Conservation (phyloP, 345 rosid species). For the Salix suchowensis region DNA sequence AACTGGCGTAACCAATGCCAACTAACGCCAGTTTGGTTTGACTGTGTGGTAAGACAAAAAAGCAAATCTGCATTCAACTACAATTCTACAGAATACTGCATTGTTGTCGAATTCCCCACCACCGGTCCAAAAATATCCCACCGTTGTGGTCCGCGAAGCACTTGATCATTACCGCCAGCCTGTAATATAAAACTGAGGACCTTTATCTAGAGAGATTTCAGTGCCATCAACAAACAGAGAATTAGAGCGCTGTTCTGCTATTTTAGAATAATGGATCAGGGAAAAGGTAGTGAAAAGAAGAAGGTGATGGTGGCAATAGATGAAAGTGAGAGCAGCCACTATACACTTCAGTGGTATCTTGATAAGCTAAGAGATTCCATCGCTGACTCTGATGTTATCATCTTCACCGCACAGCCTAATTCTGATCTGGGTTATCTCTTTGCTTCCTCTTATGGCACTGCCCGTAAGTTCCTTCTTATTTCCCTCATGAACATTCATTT, state of each 20-base stretch:
- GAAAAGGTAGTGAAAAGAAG: conserved; percentile 33
- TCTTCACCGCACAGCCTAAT: conserved; percentile 52
- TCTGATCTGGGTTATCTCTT: conserved; percentile 40
- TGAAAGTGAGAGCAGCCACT: conserved; percentile 65
- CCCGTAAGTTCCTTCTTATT: conserved; percentile 35
- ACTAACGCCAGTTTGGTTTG: neutral
- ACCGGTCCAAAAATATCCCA: neutral
- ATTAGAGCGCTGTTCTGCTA: neutral
- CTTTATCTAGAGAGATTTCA: neutral
- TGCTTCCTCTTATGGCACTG: conserved; percentile 52
- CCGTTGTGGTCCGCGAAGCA: neutral
- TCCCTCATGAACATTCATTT: neutral
- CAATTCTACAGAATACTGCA: neutral
- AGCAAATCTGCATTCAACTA: neutral
- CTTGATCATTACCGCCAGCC: neutral
- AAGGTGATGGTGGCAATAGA: conserved; percentile 76
- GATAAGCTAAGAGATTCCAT: conserved; percentile 38
- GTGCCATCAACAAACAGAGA: neutral
- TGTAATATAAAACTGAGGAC: neutral
- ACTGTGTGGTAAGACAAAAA: neutral
- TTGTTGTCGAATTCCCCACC: neutral
- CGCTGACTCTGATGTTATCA: conserved; percentile 39
- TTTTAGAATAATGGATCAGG: conserved; percentile 18
- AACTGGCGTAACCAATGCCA: no score
- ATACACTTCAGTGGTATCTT: conserved; percentile 63